phyloP scores from a whole-genome alignment of 2,329 filamentous ascomycete species.

The Cercospora sesami region DNA sequence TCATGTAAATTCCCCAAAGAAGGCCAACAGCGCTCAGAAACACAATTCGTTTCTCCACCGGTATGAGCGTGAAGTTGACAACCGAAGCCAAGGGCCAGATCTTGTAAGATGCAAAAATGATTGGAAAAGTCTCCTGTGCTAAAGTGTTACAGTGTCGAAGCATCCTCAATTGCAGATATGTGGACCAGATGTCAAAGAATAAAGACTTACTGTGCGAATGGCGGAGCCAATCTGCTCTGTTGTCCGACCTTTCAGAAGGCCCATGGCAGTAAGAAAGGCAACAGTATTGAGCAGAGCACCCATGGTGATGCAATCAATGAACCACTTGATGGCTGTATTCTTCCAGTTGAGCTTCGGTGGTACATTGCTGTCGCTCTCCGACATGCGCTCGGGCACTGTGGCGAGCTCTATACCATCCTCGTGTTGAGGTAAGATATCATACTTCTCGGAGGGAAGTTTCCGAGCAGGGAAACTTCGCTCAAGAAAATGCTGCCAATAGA shows the following conservation, averaged over 20 bases:
- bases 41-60: constrained; percentile 5
- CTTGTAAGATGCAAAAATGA: constrained; percentile 13
- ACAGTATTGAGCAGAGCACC: constrained; percentile 9
- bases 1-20: constrained; percentile 7
- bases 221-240: neutral
- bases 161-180: neutral
- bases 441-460: neutral
- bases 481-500: constrained; percentile 7
- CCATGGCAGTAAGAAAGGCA: constrained; percentile 7
- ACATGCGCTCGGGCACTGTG: neutral
- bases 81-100: constrained; percentile 6
- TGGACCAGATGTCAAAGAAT: neutral
- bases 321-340: constrained; percentile 10
- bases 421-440: neutral
- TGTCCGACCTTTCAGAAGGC: constrained; percentile 1
- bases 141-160: constrained; percentile 8
- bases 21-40: constrained; percentile 6
- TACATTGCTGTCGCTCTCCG: neutral
- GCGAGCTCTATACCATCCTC: neutral
- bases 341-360: neutral
- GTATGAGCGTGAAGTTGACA: constrained; percentile 6
- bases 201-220: constrained; percentile 3
- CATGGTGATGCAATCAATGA: constrained; percentile 9
- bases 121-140: constrained; percentile 6
- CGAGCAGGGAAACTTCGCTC: constrained; percentile 6